phyloP scores from a whole-genome alignment of 2,329 filamentous ascomycete species.

The Dendrostoma leiphaemia region DNA sequence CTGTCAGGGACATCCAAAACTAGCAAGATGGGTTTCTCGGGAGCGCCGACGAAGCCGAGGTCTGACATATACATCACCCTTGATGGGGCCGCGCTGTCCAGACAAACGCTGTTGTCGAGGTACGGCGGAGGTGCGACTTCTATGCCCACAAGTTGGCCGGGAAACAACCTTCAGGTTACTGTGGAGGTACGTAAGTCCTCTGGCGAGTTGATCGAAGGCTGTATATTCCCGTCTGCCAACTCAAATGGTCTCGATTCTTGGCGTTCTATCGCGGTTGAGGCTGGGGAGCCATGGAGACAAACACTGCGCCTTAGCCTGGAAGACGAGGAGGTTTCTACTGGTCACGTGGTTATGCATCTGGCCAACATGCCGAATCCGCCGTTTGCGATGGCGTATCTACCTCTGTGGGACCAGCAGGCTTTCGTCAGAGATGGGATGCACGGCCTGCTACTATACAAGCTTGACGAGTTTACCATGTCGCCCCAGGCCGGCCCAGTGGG shows the following conservation, averaged over 20 bases:
- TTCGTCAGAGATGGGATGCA: constrained; percentile 87
- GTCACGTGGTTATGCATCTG: constrained; percentile 87
- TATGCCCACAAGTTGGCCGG: constrained; percentile 58
- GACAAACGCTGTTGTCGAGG: constrained; percentile 69
- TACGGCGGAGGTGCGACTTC: constrained; percentile 72
- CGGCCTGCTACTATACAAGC: constrained; percentile 78
- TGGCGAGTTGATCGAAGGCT: constrained; percentile 82
- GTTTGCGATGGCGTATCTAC: constrained; percentile 90
- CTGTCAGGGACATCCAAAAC: constrained; percentile 80
- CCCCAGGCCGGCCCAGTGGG: constrained; percentile 61
- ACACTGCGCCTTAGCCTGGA: constrained; percentile 79
- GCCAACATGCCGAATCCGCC: constrained; percentile 83
- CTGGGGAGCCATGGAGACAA: constrained; percentile 83
- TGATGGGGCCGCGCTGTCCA: constrained; percentile 72
- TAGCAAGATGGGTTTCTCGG: constrained; percentile 88
- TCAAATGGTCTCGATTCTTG: constrained; percentile 76
- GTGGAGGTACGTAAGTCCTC: constrained; percentile 79
- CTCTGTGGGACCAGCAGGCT: constrained; percentile 87
- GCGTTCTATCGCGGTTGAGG: constrained; percentile 78
- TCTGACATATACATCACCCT: constrained; percentile 96
- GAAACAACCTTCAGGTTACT: constrained; percentile 80
- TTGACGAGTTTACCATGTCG: constrained; percentile 84
- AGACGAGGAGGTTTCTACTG: constrained; percentile 74
- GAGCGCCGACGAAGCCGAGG: constrained; percentile 80
- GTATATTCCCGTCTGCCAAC: constrained; percentile 85